phyloP scores from a whole-genome alignment of 768 basidiomycete genomes.

The Phaeolepiota aurea region DNA sequence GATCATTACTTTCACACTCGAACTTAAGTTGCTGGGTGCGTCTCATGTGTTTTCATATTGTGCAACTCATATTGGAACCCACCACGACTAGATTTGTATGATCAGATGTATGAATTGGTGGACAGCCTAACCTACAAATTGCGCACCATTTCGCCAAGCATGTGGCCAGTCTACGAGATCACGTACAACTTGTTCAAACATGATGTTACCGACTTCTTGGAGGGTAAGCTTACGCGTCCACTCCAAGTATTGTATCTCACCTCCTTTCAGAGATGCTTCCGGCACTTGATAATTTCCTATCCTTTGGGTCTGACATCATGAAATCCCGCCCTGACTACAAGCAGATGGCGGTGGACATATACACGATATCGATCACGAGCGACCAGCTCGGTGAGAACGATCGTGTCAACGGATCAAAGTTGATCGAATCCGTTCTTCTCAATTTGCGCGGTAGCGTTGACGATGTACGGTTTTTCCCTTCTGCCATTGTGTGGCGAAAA shows the following conservation, averaged over 20 bases:
- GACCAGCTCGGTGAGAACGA: slow-evolving; percentile 78
- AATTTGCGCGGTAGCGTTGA: slow-evolving; percentile 73
- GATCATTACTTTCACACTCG: slow-evolving; percentile 66
- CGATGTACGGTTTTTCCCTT: slow-evolving; percentile 42
- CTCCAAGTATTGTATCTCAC: slow-evolving; percentile 4
- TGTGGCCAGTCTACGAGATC: slow-evolving; percentile 85
- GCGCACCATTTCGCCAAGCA: slow-evolving; percentile 61
- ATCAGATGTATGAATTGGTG: slow-evolving; percentile 80
- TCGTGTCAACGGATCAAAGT: slow-evolving; percentile 74
- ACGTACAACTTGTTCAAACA: slow-evolving; percentile 79
- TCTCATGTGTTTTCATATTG: slow-evolving; percentile 4
- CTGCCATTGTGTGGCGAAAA: too few relatives aligned
- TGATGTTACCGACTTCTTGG: slow-evolving; percentile 80
- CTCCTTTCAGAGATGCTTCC: slow-evolving; percentile 68
- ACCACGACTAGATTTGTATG: slow-evolving; percentile 60
- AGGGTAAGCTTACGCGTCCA: slow-evolving; percentile 40
- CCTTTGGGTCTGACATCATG: slow-evolving; percentile 72
- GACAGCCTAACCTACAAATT: slow-evolving; percentile 82
- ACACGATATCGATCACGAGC: slow-evolving; percentile 62
- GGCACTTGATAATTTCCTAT: slow-evolving; percentile 82
- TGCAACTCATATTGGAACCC: neutral
- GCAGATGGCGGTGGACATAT: slow-evolving; percentile 78
- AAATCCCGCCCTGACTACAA: slow-evolving; percentile 67
- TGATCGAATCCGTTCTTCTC: slow-evolving; percentile 75
- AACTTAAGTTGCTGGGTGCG: slow-evolving; percentile 70